Conservation (phyloP, 2,329 filamentous ascomycete species). For the Xylariaceae sp. region DNA sequence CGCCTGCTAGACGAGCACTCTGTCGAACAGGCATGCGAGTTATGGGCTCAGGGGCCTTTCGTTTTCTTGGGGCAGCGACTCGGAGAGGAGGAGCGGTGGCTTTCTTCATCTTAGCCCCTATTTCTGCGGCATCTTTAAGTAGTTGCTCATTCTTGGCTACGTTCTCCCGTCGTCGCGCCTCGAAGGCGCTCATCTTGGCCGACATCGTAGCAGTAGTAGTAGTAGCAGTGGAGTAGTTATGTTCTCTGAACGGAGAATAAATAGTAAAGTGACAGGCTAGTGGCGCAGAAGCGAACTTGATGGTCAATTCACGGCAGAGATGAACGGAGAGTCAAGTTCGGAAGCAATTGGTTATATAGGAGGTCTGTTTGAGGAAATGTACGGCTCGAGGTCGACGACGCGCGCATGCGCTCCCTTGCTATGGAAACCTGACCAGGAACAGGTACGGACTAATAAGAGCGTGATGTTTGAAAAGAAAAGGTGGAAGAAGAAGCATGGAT, state of each 20-base stretch:
- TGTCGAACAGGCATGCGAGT: conserved; percentile 51
- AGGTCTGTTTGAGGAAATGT: background rate
- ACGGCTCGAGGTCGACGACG: background rate
- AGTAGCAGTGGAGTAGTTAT: too few species aligned
- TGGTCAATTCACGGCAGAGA: background rate
- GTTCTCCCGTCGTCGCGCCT: conserved; percentile 77
- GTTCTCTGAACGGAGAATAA: too few species aligned
- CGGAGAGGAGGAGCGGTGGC: conserved; percentile 46
- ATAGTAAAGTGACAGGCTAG: too few species aligned
- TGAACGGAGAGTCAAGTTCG: background rate
- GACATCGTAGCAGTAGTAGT: background rate
- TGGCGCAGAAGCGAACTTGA: background rate
- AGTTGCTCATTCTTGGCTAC: conserved; percentile 77
- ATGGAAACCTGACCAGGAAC: too few species aligned
- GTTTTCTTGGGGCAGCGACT: conserved; percentile 36
- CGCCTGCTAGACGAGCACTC: conserved; percentile 54
- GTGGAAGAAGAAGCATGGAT: too few species aligned
- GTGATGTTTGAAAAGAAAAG: background rate
- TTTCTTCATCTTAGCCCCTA: conserved; percentile 64
- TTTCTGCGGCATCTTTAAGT: conserved; percentile 68
- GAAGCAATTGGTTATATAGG: background rate
- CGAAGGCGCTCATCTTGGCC: conserved; percentile 71
- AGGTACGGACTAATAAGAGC: background rate
- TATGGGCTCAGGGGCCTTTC: conserved; percentile 39
- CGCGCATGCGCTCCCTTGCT: too few species aligned